These are phyloP conservation scores for Candida boidinii DNA, from an alignment of 805 yeast genomes.

Conservation along the genomic window DNA sequence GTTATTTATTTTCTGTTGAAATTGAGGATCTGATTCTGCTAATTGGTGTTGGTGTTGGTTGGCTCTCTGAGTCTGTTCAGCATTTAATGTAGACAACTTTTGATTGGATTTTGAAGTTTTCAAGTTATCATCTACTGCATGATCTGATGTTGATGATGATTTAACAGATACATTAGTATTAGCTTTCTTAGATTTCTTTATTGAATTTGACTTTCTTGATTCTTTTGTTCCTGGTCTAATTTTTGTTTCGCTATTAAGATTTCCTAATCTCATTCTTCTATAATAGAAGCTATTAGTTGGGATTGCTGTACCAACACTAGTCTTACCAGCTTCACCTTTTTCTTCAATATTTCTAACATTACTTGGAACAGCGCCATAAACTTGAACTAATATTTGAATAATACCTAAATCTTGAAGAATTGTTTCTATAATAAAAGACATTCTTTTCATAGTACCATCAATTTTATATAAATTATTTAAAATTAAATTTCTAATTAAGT, in stretches of 20 bases:
- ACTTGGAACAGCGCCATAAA: conserved; percentile 20
- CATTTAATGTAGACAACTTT: conserved; percentile 3
- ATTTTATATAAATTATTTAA: conserved; percentile 23
- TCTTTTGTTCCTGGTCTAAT: neutral
- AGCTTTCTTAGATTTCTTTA: neutral
- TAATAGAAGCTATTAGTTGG: conserved; percentile 23
- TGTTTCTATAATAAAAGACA: conserved; percentile 33
- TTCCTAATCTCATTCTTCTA: conserved; percentile 11
- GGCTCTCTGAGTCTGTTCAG: conserved; percentile 2
- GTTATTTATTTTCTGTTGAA: neutral
- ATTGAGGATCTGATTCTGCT: conserved; percentile 1
- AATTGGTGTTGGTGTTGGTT: neutral
- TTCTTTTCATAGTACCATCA: conserved; percentile 34
- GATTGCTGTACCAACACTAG: conserved; percentile 25
- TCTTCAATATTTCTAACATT: conserved; percentile 22
- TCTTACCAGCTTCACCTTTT: conserved; percentile 19
- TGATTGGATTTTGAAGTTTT: no score
- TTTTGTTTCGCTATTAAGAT: neutral
- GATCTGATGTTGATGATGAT: neutral
- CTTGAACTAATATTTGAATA: conserved; percentile 19
- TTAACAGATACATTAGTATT: neutral
- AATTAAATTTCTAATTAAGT: conserved; percentile 24
- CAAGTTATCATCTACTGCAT: no score
- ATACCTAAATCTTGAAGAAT: conserved; percentile 33
- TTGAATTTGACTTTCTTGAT: neutral